Conservation (phyloP, 495 filamentous ascomycete genomes). For the Daldinia caldariorum region DNA sequence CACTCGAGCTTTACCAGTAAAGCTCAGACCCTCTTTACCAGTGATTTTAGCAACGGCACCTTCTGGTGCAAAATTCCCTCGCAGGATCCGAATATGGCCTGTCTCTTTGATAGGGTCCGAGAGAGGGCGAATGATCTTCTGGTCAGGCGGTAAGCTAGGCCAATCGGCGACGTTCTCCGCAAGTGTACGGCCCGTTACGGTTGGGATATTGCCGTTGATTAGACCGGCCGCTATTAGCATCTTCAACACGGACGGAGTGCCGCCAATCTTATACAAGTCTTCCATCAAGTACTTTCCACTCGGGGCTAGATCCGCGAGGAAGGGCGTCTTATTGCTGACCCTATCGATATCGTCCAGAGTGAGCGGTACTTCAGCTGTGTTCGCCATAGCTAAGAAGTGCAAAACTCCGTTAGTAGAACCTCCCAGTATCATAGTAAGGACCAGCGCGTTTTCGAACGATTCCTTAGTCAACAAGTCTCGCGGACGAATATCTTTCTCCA, state of each 20-base stretch:
- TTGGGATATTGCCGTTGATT: conserved; percentile 84
- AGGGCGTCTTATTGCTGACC: conserved; percentile 88
- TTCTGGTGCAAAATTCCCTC: conserved; percentile 89
- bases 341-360: conserved; percentile 89
- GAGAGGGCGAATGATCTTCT: conserved; percentile 85
- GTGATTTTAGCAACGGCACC: conserved; percentile 98
- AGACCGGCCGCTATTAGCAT: conserved; percentile 83
- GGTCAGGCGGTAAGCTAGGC: conserved; percentile 81
- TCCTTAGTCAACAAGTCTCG: conserved; percentile 84
- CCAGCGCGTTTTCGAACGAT: conserved; percentile 92
- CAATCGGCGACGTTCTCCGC: conserved; percentile 86
- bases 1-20: conserved; percentile 84
- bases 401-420: conserved; percentile 93
- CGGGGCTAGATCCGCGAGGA: conserved; percentile 92
- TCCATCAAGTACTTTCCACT: conserved; percentile 91
- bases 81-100: conserved; percentile 89
- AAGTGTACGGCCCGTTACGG: conserved; percentile 92
- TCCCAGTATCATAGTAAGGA: conserved; percentile 91
- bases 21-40: conserved; percentile 87
- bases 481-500: conserved; percentile 89
- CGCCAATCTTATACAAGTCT: conserved; percentile 93
- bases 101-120: conserved; percentile 85
- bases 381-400: conserved; percentile 95
- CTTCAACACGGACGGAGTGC: conserved; percentile 91
- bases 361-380: conserved; percentile 83